A percentile compares a stretch with the other conserved stretches of the same genome.
phyloP scores from a whole-genome alignment of 2,329 filamentous ascomycete species.

The Hymenoscyphus infarciens region DNA sequence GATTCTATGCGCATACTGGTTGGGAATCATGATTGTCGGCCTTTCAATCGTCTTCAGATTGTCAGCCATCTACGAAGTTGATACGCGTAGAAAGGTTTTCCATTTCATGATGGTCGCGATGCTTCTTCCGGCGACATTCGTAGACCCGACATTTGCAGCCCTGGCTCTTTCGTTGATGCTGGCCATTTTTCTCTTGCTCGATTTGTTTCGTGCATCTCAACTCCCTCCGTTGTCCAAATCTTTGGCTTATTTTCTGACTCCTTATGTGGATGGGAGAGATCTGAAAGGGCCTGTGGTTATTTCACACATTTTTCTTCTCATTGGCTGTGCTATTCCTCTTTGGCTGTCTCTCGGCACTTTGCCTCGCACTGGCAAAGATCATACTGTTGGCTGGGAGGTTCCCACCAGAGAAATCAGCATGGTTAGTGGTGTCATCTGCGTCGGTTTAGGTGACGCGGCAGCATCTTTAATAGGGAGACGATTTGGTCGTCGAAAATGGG shows the following conservation, averaged over 20 bases:
- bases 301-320: constrained; percentile 86
- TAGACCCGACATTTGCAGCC: constrained; percentile 81
- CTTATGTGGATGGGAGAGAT: constrained; percentile 92
- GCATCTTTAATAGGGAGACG: constrained; percentile 85
- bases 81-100: constrained; percentile 94
- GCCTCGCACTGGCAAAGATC: constrained; percentile 50
- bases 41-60: constrained; percentile 72
- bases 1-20: constrained; percentile 69
- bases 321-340: constrained; percentile 90
- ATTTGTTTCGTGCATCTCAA: constrained; percentile 85
- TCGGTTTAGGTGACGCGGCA: constrained; percentile 91
- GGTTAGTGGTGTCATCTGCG: constrained; percentile 88
- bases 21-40: constrained; percentile 64
- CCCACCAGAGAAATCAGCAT: constrained; percentile 75
- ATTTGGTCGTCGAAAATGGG: constrained; percentile 85
- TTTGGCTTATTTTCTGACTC: constrained; percentile 80
- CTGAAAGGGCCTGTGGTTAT: constrained; percentile 91
- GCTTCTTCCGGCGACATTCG: constrained; percentile 80
- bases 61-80: constrained; percentile 78
- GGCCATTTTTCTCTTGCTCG: constrained; percentile 80
- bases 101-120: constrained; percentile 98
- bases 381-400: constrained; percentile 72
- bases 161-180: constrained; percentile 78
- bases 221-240: constrained; percentile 85
- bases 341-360: constrained; percentile 81